Evolutionary conservation across 1,284 basidiomycete genomes (phyloP).

Genomic region (Cutaneotrichosporon daszewskae): DNA sequence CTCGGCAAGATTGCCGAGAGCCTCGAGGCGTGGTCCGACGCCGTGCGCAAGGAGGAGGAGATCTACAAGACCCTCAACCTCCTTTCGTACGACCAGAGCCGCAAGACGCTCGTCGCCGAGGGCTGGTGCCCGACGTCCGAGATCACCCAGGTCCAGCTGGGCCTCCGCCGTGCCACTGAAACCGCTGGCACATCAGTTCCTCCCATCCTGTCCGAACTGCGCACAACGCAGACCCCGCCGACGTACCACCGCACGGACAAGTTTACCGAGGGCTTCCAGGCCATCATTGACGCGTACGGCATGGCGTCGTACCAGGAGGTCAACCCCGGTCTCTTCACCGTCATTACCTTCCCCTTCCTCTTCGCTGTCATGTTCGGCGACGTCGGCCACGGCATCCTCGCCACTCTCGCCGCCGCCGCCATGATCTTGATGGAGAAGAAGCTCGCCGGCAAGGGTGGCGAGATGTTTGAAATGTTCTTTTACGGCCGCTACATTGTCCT

Average conservation of each 20-base stretch:
- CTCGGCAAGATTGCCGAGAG: slow-evolving; percentile 80
- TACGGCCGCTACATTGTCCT: slow-evolving; percentile 97
- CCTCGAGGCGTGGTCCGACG: slow-evolving; percentile 85
- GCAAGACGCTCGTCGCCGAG: slow-evolving; percentile 94
- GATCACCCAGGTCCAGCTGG: slow-evolving; percentile 77
- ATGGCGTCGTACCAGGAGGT: slow-evolving; percentile 93
- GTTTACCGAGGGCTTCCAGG: slow-evolving; percentile 96
- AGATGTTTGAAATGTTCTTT: slow-evolving; percentile 88
- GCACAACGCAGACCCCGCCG: slow-evolving; percentile 85
- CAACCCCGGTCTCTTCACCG: slow-evolving; percentile 91
- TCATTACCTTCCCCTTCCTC: slow-evolving; percentile 95
- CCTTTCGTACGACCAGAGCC: slow-evolving; percentile 86
- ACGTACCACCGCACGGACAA: slow-evolving; percentile 94
- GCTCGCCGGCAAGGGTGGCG: slow-evolving; percentile 61
- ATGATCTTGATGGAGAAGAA: slow-evolving; percentile 85
- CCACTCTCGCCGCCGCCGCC: slow-evolving; percentile 65
- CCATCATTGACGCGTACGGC: slow-evolving; percentile 97
- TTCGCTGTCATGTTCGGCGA: slow-evolving; percentile 99
- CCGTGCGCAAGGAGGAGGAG: slow-evolving; percentile 91
- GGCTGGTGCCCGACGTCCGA: slow-evolving; percentile 96
- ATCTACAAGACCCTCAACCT: slow-evolving; percentile 92
- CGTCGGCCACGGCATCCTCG: slow-evolving; percentile 89
- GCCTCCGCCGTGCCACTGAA: slow-evolving; percentile 88
- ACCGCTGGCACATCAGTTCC: slow-evolving; percentile 88
- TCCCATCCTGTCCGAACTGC: slow-evolving; percentile 85